Evolutionary conservation across 2,329 filamentous ascomycete species (phyloP).

Genomic region (Nigrospora sphaerica): DNA sequence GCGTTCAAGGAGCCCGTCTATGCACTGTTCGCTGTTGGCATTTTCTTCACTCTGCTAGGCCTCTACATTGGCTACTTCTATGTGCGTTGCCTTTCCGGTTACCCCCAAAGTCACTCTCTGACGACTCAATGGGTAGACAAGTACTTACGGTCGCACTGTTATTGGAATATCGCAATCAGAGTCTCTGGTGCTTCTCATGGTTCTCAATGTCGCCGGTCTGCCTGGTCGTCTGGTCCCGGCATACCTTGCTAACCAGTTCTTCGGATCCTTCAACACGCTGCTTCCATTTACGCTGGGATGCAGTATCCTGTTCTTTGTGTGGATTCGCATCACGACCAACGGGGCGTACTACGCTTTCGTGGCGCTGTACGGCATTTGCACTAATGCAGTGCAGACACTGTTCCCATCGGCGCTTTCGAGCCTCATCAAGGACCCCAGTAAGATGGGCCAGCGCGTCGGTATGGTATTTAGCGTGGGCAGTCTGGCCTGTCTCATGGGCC

Average conservation of each 20-base stretch:
- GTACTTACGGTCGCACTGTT: conserved; percentile 6
- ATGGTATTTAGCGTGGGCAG: conserved; percentile 44
- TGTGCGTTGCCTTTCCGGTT: conserved; percentile 1
- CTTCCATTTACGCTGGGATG: conserved; percentile 25
- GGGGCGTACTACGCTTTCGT: conserved; percentile 10
- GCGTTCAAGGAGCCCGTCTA: conserved; percentile 37
- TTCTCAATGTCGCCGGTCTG: conserved; percentile 44
- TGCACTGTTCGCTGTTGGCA: conserved; percentile 34
- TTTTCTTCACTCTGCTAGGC: conserved; percentile 21
- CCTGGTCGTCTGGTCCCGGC: conserved; percentile 40
- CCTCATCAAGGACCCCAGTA: conserved; percentile 37
- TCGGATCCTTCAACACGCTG: conserved; percentile 40
- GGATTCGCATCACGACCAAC: conserved; percentile 31
- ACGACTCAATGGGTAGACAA: conserved; percentile 1
- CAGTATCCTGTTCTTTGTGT: conserved; percentile 29
- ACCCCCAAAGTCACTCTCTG: neutral
- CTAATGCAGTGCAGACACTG: conserved; percentile 12
- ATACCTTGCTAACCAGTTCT: conserved; percentile 32
- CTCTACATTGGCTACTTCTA: conserved; percentile 13
- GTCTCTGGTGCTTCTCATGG: conserved; percentile 37
- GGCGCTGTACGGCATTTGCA: conserved; percentile 8
- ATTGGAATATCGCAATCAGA: neutral
- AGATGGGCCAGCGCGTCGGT: conserved; percentile 41
- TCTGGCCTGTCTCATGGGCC: conserved; percentile 42
- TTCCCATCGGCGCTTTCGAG: conserved; percentile 10